These are phyloP conservation scores for Malassezia equina DNA, from an alignment of 1,284 basidiomycete genomes.

Conservation along the genomic window DNA sequence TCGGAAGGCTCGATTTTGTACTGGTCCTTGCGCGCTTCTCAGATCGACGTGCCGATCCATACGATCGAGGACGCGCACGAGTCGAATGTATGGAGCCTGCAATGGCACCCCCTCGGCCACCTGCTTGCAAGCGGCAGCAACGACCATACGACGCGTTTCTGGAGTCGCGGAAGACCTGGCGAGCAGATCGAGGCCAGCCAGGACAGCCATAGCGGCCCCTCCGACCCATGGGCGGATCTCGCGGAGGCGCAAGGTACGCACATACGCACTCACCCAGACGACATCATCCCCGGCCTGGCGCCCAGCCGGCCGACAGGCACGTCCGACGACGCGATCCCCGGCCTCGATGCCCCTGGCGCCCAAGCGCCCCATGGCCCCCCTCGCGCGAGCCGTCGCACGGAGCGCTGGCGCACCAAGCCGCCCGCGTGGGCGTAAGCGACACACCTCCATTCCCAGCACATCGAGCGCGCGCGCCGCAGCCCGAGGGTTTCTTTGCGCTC, in stretches of 20 bases:
- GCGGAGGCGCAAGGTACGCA: background rate
- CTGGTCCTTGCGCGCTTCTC: conserved; percentile 61
- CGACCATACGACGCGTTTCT: conserved; percentile 95
- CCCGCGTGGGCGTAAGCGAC: conserved; percentile 9
- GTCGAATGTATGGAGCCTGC: conserved; percentile 87
- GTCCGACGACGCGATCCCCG: conserved; percentile 5
- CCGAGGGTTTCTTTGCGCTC: background rate
- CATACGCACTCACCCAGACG: background rate
- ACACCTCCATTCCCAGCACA: conserved; percentile 6
- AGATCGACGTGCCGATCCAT: conserved; percentile 57
- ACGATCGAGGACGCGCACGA: conserved; percentile 86
- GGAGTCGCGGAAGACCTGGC: conserved; percentile 76
- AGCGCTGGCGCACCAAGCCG: background rate
- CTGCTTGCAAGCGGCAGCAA: conserved; percentile 83
- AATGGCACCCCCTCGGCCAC: conserved; percentile 91
- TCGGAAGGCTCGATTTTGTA: conserved; percentile 84
- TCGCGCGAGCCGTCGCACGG: background rate
- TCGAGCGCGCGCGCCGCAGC: background rate
- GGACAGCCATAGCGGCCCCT: background rate
- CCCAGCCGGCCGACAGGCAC: background rate
- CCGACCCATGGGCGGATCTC: background rate
- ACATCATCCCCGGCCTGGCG: conserved; percentile 1
- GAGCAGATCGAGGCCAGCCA: conserved; percentile 10
- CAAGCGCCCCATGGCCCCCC: background rate
- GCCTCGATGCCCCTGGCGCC: conserved; percentile 7